A percentile compares a stretch with the other conserved stretches of the same genome.
phyloP scores from a whole-genome alignment of 108 stramenopile genomes.

The Conticribra guillardii region DNA sequence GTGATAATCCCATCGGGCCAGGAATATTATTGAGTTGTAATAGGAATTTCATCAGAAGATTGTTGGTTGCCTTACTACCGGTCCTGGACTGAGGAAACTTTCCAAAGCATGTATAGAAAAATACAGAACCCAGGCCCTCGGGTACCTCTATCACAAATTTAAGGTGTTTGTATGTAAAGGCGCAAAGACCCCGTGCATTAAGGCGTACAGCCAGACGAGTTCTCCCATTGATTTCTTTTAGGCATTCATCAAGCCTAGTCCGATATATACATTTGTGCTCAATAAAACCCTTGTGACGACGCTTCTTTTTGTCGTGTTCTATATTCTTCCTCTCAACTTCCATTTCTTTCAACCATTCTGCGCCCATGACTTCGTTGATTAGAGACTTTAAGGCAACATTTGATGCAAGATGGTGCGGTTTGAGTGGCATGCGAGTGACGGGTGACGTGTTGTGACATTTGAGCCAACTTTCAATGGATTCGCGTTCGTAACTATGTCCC shows the following conservation, averaged over 20 bases:
- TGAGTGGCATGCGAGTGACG: neutral
- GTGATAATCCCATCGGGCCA: neutral
- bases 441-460: neutral
- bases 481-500: neutral
- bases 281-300: neutral
- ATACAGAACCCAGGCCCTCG: neutral
- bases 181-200: neutral
- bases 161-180: neutral
- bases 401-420: neutral
- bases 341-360: neutral
- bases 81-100: neutral
- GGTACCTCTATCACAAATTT: neutral
- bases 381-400: neutral
- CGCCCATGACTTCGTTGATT: neutral
- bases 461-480: neutral
- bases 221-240: neutral
- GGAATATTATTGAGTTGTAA: neutral
- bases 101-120: neutral
- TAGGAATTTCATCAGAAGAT: neutral
- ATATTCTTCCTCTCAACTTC: neutral
- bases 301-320: neutral
- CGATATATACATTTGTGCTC: neutral
- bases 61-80: neutral
- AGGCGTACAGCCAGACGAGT: neutral
- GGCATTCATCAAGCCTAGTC: neutral